These are phyloP conservation scores for Paracoccidioides lutzii DNA, from an alignment of 2,329 filamentous ascomycete species.

Conservation along the genomic window DNA sequence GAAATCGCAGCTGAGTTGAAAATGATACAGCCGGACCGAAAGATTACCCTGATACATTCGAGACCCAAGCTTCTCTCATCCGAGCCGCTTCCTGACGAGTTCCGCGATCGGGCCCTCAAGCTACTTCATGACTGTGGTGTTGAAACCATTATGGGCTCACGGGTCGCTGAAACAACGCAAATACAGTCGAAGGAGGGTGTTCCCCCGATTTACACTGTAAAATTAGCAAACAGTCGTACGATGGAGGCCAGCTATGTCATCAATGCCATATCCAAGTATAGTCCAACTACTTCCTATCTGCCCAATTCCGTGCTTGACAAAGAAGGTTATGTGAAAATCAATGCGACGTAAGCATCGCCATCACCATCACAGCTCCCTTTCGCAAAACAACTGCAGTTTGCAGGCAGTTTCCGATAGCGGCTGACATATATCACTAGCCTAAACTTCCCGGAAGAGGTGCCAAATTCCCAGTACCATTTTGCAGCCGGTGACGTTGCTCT, in stretches of 20 bases:
- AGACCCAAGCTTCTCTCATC: conserved; percentile 56
- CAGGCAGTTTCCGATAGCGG: neutral
- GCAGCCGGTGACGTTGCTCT: conserved; percentile 53
- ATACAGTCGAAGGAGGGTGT: conserved; percentile 32
- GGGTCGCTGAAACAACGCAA: conserved; percentile 33
- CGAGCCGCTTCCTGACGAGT: conserved; percentile 57
- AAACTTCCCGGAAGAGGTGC: conserved; percentile 38
- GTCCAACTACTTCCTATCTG: conserved; percentile 49
- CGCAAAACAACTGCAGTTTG: neutral
- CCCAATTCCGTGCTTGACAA: conserved; percentile 44
- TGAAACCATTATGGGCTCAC: conserved; percentile 49
- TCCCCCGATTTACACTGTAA: conserved; percentile 37
- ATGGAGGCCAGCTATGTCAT: conserved; percentile 52
- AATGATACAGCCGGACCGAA: conserved; percentile 47
- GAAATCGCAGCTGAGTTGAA: conserved; percentile 75
- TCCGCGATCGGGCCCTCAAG: conserved; percentile 49
- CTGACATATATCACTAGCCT: conserved; percentile 28
- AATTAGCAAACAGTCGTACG: conserved; percentile 45
- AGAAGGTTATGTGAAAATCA: conserved; percentile 52
- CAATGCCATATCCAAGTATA: conserved; percentile 51
- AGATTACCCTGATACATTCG: conserved; percentile 65
- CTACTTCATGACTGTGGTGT: conserved; percentile 52
- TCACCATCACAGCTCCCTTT: neutral
- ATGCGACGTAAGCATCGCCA: conserved; percentile 32
- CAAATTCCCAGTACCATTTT: conserved; percentile 49